Evolutionary conservation across 495 filamentous ascomycete genomes (phyloP).

Genomic region (Sordaria brevicollis): DNA sequence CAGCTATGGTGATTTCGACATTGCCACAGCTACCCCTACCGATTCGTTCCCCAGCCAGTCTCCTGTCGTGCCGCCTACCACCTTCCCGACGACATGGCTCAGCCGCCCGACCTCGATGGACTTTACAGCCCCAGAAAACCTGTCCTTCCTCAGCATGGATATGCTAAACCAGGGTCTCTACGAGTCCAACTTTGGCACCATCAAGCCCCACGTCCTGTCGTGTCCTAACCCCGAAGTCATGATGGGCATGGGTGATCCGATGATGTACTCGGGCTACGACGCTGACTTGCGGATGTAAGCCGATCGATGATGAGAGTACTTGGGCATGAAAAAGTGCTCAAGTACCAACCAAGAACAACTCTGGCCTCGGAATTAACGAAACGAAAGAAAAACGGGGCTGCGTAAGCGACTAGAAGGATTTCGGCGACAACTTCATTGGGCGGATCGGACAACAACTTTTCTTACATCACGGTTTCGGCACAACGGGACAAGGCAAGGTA

Average conservation of each 20-base stretch:
- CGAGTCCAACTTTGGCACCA: slow-evolving; percentile 34
- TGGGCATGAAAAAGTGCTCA: not conserved
- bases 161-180: slow-evolving; percentile 34
- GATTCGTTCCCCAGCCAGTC: slow-evolving; percentile 25
- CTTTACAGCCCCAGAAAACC: slow-evolving; percentile 9
- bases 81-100: slow-evolving; percentile 21
- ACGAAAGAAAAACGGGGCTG: not conserved
- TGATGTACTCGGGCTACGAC: slow-evolving; percentile 21
- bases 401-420: not conserved
- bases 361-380: not conserved
- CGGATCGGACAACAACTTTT: not conserved
- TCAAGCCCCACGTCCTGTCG: slow-evolving; percentile 37
- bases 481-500: not conserved
- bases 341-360: not conserved
- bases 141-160: slow-evolving; percentile 27
- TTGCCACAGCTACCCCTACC: slow-evolving; percentile 18
- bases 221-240: slow-evolving; percentile 37
- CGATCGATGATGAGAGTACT: not conserved
- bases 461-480: not conserved
- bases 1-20: slow-evolving; percentile 33
- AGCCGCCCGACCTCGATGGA: slow-evolving; percentile 24
- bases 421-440: not conserved
- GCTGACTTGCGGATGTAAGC: not conserved
- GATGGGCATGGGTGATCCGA: slow-evolving; percentile 40
- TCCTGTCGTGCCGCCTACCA: not conserved